A percentile compares a stretch with the other conserved stretches of the same genome.
These are phyloP conservation scores for Phalaenopsis equestris DNA, from an alignment of 106 monocot genomes.

Conservation along the genomic window DNA sequence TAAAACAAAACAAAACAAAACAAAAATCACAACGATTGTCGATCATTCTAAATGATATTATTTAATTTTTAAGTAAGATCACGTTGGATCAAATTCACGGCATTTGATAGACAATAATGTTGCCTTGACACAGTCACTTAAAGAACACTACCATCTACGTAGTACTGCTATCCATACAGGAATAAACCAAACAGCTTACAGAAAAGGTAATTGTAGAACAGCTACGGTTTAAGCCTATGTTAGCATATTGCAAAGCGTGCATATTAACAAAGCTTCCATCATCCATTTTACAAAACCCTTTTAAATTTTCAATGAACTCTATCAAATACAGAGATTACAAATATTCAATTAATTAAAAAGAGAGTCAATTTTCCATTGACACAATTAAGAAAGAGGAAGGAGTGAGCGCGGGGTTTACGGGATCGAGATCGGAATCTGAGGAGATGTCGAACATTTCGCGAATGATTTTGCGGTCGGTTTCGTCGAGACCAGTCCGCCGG, in stretches of 20 bases:
- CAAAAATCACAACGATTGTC: neutral
- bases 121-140: too few species aligned
- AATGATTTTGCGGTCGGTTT: slow-evolving; percentile 58
- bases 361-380: neutral
- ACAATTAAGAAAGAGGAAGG: neutral
- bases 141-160: neutral
- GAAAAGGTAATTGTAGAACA: neutral
- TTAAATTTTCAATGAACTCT: neutral
- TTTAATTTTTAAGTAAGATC: too few species aligned
- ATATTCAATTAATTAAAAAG: neutral
- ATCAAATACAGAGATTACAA: neutral
- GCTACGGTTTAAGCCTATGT: neutral
- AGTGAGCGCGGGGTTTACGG: slow-evolving; percentile 16
- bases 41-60: too few species aligned
- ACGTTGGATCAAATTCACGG: too few species aligned
- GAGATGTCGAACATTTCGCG: slow-evolving; percentile 50
- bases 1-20: neutral
- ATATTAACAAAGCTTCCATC: neutral
- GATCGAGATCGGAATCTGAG: slow-evolving; percentile 64
- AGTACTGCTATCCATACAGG: neutral
- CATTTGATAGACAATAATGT: too few species aligned
- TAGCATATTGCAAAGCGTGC: neutral
- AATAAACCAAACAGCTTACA: neutral
- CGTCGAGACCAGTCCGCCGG: slow-evolving; percentile 76
- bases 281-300: neutral